Evolutionary conservation across 1,284 basidiomycete species (phyloP).

Genomic region (Grifola frondosa): DNA sequence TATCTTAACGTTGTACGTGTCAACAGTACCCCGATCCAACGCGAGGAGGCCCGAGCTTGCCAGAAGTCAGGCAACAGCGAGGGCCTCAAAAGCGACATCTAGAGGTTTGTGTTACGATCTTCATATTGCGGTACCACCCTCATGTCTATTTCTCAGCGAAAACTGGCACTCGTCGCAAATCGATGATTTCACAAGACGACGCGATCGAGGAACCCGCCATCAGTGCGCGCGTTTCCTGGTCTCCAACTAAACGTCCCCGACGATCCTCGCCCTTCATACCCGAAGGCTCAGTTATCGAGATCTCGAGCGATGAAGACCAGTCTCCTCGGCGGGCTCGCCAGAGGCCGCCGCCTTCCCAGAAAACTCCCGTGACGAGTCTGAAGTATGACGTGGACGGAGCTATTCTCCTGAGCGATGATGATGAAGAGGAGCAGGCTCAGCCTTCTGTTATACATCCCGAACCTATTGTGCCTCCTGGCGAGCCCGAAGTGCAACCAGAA

Average conservation of each 20-base stretch:
- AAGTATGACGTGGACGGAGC: constrained; percentile 7
- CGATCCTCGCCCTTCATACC: background rate
- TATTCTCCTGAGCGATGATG: constrained; percentile 9
- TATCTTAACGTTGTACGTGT: no score
- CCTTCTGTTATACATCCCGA: background rate
- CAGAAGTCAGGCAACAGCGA: no score
- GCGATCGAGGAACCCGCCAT: constrained; percentile 4
- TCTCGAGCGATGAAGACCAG: constrained; percentile 12
- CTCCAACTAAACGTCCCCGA: constrained; percentile 3
- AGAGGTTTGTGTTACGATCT: no score
- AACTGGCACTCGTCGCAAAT: background rate
- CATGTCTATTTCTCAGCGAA: no score
- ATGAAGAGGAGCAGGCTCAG: constrained; percentile 8
- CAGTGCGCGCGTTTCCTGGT: background rate
- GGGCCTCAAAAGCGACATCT: no score
- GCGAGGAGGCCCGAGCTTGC: no score
- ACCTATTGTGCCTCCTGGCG: background rate
- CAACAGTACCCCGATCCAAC: no score
- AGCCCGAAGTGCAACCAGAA: background rate
- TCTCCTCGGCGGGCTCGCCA: background rate
- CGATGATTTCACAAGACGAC: background rate
- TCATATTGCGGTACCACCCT: no score
- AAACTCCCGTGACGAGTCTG: constrained; percentile 1
- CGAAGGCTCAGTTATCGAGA: constrained; percentile 10
- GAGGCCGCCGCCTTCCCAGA: background rate